Percentiles rank a stretch among this genome's conserved stretches.
Conservation (phyloP, 106 monocot genomes). For the Dendrobium nobile region DNA sequence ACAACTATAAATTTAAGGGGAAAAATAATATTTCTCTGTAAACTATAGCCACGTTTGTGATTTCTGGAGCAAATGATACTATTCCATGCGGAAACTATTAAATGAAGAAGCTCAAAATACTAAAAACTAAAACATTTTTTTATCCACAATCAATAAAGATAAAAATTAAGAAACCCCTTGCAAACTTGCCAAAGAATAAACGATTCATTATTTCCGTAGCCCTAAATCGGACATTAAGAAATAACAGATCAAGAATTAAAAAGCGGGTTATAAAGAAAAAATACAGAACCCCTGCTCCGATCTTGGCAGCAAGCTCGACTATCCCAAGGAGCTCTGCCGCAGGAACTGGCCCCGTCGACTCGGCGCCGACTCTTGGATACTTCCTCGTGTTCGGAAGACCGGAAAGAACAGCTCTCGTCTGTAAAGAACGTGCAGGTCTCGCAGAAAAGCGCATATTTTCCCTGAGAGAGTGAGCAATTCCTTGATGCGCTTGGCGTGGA, state of each 20-base stretch:
- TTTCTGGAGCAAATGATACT: background rate
- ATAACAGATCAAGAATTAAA: background rate
- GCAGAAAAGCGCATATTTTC: background rate
- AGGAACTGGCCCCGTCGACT: constrained; percentile 67
- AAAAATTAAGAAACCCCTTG: background rate
- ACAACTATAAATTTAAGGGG: no score
- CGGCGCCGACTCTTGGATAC: constrained; percentile 60
- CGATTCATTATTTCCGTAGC: background rate
- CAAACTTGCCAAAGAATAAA: background rate
- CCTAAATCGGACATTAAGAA: background rate
- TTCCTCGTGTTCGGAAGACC: constrained; percentile 19
- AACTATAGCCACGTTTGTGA: background rate
- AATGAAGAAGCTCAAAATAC: background rate
- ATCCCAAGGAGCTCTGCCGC: constrained; percentile 67
- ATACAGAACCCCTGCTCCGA: constrained; percentile 64
- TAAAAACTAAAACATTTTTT: background rate
- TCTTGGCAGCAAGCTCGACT: constrained; percentile 69
- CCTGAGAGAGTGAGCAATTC: background rate
- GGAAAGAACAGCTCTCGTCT: constrained; percentile 20
- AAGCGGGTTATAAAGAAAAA: background rate
- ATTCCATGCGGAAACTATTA: background rate
- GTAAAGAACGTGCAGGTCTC: background rate
- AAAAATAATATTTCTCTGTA: no score
- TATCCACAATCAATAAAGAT: background rate
- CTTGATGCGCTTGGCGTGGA: background rate